phyloP scores from a whole-genome alignment of 192 early-diverging fungal species.

The Linnemannia zychae region DNA sequence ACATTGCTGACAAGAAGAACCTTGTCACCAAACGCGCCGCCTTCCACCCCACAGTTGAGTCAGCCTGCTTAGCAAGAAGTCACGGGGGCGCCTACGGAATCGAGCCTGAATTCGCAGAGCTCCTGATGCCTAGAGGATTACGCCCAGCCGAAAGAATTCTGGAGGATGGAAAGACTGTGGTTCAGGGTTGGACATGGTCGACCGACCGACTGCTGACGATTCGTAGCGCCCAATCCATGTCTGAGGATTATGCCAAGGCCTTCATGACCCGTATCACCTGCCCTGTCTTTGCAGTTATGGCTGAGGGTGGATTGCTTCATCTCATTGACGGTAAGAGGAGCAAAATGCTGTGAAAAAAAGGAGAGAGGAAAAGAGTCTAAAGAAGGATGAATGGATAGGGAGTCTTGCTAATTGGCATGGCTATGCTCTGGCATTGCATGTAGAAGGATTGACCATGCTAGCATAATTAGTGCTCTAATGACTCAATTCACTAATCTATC shows the following conservation, averaged over 20 bases:
- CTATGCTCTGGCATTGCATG: neutral
- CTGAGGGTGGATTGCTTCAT: neutral
- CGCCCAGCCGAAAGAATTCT: slow-evolving; percentile 7
- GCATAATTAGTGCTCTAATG: no score
- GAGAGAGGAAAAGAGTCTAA: neutral
- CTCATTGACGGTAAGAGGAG: slow-evolving; percentile 16
- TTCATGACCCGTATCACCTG: slow-evolving; percentile 20
- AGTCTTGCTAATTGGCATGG: neutral
- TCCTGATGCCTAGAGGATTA: slow-evolving; percentile 20
- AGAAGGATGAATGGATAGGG: neutral
- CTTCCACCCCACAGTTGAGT: slow-evolving; percentile 19
- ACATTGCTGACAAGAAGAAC: slow-evolving; percentile 21
- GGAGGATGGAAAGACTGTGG: neutral
- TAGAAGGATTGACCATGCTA: neutral
- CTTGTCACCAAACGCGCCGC: slow-evolving; percentile 8
- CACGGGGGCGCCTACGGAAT: neutral
- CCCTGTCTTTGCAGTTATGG: slow-evolving; percentile 21
- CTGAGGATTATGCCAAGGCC: slow-evolving; percentile 17
- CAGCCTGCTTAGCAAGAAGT: slow-evolving; percentile 8
- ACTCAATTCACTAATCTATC: no score
- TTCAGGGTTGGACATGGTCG: slow-evolving; percentile 29
- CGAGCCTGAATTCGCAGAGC: neutral
- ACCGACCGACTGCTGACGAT: slow-evolving; percentile 25
- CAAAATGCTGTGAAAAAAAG: neutral
- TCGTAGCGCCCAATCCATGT: slow-evolving; percentile 27